Evolutionary conservation across 495 filamentous ascomycete species (phyloP), one percentile per base, ranked within the genome.

Genomic region (Geopyxis carbonaria): DNA sequence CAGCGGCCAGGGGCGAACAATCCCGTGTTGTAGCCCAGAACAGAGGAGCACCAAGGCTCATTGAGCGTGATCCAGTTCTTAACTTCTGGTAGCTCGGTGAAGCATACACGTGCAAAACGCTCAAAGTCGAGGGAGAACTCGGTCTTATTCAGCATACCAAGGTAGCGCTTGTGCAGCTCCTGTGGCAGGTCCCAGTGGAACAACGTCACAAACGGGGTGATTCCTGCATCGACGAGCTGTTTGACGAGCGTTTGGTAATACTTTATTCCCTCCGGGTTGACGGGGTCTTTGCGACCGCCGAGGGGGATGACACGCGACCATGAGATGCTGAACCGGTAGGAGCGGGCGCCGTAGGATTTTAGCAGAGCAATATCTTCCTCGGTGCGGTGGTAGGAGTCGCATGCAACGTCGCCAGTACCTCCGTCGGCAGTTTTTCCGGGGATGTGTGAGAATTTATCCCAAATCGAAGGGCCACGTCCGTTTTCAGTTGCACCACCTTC

Each of bases 11-110:
- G 67, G 2, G 67, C 67, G 43, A 66, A 66, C 21, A 61, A 50
- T 0, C 69, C 69, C 2, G 58, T 60, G 23, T 65, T 67, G 36
- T 68, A 71, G 6, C 69, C 69, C 16, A 68, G 50, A 7, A 71
- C 59, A 38, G 60, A 58, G 31, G 57, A 64, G 40, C 65, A 68
- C 46, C 46, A 56, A 2, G 68, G 68, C 53, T 72, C 68, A 40
- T 72, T 71, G 47, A 70, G 64, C 1, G 68, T 72, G 19, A 72
- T 63, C 68, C 68, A 71, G 30, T 67, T 48, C 50, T 68, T 67
- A 24, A 70, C 66, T 42, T 65, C 65, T 34, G 62, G 53, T 18
- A 70, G 50, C 0, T 57, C 53, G 5, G 59, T 40, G 44, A 70
- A 68, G 18, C 64, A 53, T 8, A 68, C 35, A 11, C 65, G 57